A percentile compares a stretch with the other conserved stretches of the same genome.
phyloP scores from a whole-genome alignment of 108 stramenopile species.

The Cyclotella choctawhatcheeana region DNA sequence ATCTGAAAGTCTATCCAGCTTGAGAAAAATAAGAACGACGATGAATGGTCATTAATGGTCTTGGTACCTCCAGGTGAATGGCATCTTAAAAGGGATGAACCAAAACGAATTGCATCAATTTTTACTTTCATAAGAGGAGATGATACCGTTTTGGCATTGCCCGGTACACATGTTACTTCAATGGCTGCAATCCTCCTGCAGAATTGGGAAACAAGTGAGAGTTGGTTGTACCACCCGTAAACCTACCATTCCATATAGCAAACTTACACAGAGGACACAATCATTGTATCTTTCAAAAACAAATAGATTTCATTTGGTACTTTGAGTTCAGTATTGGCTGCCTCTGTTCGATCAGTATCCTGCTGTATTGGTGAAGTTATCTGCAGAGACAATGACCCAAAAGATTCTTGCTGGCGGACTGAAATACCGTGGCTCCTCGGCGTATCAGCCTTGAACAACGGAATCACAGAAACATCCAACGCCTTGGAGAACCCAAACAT shows the following conservation, averaged over 20 bases:
- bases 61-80: constrained; percentile 21
- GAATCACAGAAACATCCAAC: constrained; percentile 39
- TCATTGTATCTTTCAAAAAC: constrained; percentile 37
- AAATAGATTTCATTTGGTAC: constrained; percentile 4
- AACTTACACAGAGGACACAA: constrained; percentile 41
- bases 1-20: constrained; percentile 58
- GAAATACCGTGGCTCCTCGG: constrained; percentile 1
- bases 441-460: constrained; percentile 41
- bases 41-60: neutral
- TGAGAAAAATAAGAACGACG: constrained; percentile 24
- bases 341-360: neutral
- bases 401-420: neutral
- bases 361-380: constrained; percentile 21
- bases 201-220: too few species aligned
- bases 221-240: too few species aligned
- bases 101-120: constrained; percentile 38
- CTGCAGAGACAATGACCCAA: neutral
- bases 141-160: constrained; percentile 60
- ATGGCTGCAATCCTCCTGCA: constrained; percentile 58
- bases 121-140: constrained; percentile 63
- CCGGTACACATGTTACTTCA: constrained; percentile 65
- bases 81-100: constrained; percentile 35
- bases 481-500: constrained; percentile 62
- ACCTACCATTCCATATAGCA: too few species aligned
- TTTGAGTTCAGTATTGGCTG: neutral